Conservation (phyloP, 257 asterid species). For the Gentiana macrophylla region DNA sequence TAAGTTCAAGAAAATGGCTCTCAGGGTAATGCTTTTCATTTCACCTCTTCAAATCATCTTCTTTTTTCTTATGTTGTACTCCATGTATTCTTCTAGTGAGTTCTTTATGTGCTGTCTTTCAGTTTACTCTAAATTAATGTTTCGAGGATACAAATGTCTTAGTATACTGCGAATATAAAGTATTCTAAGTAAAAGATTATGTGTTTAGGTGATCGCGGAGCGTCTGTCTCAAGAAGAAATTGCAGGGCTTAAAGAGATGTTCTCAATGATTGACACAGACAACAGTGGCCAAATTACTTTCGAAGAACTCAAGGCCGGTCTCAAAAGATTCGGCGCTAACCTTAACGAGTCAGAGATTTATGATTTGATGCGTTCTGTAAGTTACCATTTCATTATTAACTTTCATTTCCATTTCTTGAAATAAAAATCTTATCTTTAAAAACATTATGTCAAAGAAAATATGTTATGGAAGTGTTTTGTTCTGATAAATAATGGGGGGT, state of each 20-base stretch:
- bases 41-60: background rate
- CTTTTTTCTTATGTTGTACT: background rate
- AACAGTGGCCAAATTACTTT: slow-evolving; percentile 79
- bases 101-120: too few species aligned
- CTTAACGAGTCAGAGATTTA: slow-evolving; percentile 80
- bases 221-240: slow-evolving; percentile 84
- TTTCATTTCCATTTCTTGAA: too few species aligned
- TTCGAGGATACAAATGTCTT: background rate
- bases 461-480: too few species aligned
- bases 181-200: slow-evolving; percentile 1
- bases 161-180: background rate
- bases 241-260: slow-evolving; percentile 78
- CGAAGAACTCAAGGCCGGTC: slow-evolving; percentile 71
- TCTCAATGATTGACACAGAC: slow-evolving; percentile 70
- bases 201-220: slow-evolving; percentile 67
- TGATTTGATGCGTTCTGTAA: slow-evolving; percentile 75
- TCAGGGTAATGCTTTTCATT: slow-evolving; percentile 16
- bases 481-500: too few species aligned
- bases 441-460: too few species aligned
- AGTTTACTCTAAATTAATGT: too few species aligned
- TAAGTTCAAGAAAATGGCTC: slow-evolving; percentile 39
- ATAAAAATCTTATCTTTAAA: too few species aligned
- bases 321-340: slow-evolving; percentile 64
- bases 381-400: slow-evolving; percentile 11
- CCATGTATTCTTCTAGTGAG: too few species aligned